Percentiles rank a stretch among this genome's conserved stretches.
These are phyloP conservation scores for Celoporthe dispersa DNA, from an alignment of 2,329 filamentous ascomycete species.

Conservation along the genomic window DNA sequence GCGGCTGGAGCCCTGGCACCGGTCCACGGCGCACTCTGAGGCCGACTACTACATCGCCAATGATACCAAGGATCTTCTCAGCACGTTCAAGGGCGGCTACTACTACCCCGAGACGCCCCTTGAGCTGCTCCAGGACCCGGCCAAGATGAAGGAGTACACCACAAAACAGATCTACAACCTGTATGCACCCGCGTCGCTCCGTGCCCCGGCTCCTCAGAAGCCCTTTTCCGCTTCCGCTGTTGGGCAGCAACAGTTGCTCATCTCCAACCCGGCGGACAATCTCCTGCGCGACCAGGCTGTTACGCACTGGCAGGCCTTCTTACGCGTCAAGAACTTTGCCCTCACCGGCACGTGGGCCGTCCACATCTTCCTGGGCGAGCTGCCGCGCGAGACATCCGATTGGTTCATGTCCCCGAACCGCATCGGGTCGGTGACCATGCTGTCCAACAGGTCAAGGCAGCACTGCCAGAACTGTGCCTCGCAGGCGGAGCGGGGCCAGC, in stretches of 20 bases:
- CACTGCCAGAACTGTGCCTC: constrained; percentile 16
- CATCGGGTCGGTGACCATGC: constrained; percentile 18
- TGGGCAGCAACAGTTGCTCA: background rate
- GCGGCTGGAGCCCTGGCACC: constrained; percentile 21
- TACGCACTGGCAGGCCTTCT: constrained; percentile 17
- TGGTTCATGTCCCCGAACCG: constrained; percentile 17
- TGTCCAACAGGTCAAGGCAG: constrained; percentile 4
- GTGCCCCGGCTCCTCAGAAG: too few relatives aligned
- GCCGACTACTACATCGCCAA: constrained; percentile 21
- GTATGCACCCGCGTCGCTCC: too few relatives aligned
- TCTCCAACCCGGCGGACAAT: background rate
- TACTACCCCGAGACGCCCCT: too few relatives aligned
- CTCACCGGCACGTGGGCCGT: constrained; percentile 19
- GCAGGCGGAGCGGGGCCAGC: background rate
- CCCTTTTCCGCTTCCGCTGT: too few relatives aligned
- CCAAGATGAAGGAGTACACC: too few relatives aligned
- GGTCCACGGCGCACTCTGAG: constrained; percentile 10
- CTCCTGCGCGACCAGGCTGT: background rate
- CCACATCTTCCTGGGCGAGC: constrained; percentile 22
- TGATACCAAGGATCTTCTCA: too few relatives aligned
- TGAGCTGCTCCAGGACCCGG: too few relatives aligned
- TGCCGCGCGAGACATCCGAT: constrained; percentile 2
- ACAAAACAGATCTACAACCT: too few relatives aligned
- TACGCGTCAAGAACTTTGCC: constrained; percentile 22
- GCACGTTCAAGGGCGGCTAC: too few relatives aligned